phyloP scores from a whole-genome alignment of 1,284 basidiomycete genomes.

The Irpex sp. region DNA sequence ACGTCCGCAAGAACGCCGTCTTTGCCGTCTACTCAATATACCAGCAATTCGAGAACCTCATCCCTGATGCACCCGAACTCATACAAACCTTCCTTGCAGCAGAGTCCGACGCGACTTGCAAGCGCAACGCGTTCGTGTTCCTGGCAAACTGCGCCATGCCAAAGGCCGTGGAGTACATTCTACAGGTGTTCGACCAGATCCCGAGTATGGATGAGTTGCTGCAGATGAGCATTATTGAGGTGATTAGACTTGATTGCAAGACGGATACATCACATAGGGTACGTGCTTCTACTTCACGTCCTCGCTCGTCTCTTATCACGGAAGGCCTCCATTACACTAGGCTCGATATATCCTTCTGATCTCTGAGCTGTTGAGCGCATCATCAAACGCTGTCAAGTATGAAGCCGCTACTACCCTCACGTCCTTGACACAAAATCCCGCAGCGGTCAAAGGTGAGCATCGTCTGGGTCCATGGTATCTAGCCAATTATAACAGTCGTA shows the following conservation, averaged over 20 bases:
- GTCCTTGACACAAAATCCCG: slow-evolving; percentile 91
- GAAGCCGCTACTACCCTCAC: slow-evolving; percentile 96
- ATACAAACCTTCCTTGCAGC: slow-evolving; percentile 97
- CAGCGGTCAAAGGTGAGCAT: slow-evolving; percentile 83
- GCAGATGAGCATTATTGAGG: slow-evolving; percentile 95
- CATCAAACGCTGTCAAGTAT: slow-evolving; percentile 95
- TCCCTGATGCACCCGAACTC: slow-evolving; percentile 95
- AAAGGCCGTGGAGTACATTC: slow-evolving; percentile 89
- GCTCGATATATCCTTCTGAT: slow-evolving; percentile 91
- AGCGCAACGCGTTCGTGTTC: slow-evolving; percentile 96
- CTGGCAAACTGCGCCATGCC: slow-evolving; percentile 86
- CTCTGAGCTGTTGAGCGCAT: slow-evolving; percentile 89
- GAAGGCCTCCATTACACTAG: slow-evolving; percentile 31
- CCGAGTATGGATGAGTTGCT: slow-evolving; percentile 85
- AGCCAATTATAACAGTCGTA: not conserved
- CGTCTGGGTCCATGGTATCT: not conserved
- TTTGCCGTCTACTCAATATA: slow-evolving; percentile 96
- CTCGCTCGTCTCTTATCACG: not conserved
- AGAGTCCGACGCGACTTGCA: slow-evolving; percentile 94
- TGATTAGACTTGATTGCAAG: slow-evolving; percentile 89
- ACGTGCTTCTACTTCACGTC: slow-evolving; percentile 22
- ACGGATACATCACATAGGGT: slow-evolving; percentile 77
- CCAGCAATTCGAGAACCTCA: slow-evolving; percentile 89
- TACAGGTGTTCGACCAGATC: slow-evolving; percentile 83
- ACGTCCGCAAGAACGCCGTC: slow-evolving; percentile 98